These are phyloP conservation scores for Amanita molliuscula DNA, from an alignment of 768 basidiomycete genomes.

Conservation along the genomic window DNA sequence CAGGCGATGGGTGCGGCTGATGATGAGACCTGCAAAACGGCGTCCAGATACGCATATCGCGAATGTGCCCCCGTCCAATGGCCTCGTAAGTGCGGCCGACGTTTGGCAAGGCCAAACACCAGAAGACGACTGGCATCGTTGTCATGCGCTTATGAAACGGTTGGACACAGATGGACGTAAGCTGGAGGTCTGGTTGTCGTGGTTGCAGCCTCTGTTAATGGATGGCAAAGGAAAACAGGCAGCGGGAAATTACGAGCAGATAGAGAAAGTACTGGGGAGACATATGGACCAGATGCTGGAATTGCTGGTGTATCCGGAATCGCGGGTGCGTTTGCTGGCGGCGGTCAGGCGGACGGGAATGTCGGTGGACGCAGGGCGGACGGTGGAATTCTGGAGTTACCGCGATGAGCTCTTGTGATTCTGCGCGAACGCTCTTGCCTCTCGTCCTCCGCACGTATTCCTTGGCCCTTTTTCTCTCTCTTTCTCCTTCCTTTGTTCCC, in stretches of 20 bases:
- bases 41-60: slow-evolving; percentile 2
- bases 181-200: slow-evolving; percentile 65
- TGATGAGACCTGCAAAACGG: slow-evolving; percentile 54
- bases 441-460: slow-evolving; percentile 59
- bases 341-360: slow-evolving; percentile 40
- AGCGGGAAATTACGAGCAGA: slow-evolving; percentile 17
- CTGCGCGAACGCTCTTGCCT: slow-evolving; percentile 18
- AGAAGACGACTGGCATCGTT: slow-evolving; percentile 51
- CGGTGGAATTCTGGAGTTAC: slow-evolving; percentile 68
- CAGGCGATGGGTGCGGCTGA: slow-evolving; percentile 75
- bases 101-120: slow-evolving; percentile 45
- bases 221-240: slow-evolving; percentile 26
- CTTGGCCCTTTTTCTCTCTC: slow-evolving; percentile 51
- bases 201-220: slow-evolving; percentile 39
- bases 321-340: slow-evolving; percentile 55
- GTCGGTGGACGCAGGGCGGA: slow-evolving; percentile 22
- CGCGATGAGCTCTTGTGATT: slow-evolving; percentile 11
- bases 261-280: slow-evolving; percentile 22
- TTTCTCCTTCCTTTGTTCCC: slow-evolving; percentile 56
- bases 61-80: background rate
- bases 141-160: slow-evolving; percentile 38
- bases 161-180: slow-evolving; percentile 61
- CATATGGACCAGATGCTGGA: slow-evolving; percentile 49
- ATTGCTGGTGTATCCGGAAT: slow-evolving; percentile 66
- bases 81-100: slow-evolving; percentile 19